Conservation (phyloP, 148 eudicot species). For the Vaccinium darrowii region DNA sequence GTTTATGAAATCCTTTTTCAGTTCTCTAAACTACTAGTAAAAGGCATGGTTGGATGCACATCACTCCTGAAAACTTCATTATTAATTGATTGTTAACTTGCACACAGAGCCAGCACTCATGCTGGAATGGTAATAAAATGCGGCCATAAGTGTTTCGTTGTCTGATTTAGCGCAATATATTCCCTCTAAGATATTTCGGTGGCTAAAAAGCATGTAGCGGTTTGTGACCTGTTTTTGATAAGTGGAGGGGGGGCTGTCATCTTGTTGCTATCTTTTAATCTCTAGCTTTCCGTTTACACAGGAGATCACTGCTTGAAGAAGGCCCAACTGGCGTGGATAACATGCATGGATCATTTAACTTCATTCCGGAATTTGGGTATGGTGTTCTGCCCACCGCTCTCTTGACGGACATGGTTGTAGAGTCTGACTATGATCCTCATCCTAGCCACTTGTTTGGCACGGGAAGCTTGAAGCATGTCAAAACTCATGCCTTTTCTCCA, state of each 20-base stretch:
- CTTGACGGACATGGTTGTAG: constrained; percentile 24
- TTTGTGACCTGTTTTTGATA: background rate
- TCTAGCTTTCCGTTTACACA: constrained; percentile 23
- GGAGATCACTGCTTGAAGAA: constrained; percentile 61
- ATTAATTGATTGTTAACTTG: background rate
- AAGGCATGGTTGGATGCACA: background rate
- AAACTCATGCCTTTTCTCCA: constrained; percentile 35
- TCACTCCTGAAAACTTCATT: background rate
- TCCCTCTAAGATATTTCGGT: background rate
- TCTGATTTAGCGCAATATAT: background rate
- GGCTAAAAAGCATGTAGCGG: background rate
- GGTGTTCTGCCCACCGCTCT: constrained; percentile 30
- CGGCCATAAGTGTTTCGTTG: background rate
- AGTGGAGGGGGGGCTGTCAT: background rate
- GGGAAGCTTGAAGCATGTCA: constrained; percentile 32
- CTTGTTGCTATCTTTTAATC: constrained; percentile 4
- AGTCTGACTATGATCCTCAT: constrained; percentile 24
- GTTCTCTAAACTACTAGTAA: background rate
- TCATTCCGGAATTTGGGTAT: constrained; percentile 33
- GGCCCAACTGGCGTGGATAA: constrained; percentile 28
- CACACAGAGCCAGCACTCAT: background rate
- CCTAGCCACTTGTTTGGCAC: constrained; percentile 30
- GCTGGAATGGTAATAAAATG: background rate
- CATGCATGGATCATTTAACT: constrained; percentile 25
- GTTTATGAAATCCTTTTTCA: background rate